These are phyloP conservation scores for Neonectria sp. DNA, from an alignment of 2,329 filamentous ascomycete genomes.

Conservation along the genomic window DNA sequence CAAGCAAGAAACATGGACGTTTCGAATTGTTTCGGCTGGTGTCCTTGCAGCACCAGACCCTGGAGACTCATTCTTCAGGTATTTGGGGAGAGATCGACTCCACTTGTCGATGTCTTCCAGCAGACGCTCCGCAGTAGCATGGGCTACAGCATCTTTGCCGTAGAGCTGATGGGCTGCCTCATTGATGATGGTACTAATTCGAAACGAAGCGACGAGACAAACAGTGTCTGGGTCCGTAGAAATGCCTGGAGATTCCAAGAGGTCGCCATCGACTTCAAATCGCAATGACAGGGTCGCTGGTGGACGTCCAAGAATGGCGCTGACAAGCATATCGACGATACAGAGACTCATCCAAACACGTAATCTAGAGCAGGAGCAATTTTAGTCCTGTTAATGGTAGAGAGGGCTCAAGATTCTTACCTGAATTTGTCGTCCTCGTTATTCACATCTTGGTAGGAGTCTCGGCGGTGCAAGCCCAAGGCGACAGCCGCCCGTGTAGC, in stretches of 20 bases:
- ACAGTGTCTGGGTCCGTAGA: slow-evolving; percentile 40
- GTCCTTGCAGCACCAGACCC: slow-evolving; percentile 2
- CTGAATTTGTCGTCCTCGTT: slow-evolving; percentile 37
- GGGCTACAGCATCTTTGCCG: slow-evolving; percentile 51
- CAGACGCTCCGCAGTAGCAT: slow-evolving; percentile 56
- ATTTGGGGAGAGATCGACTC: slow-evolving; percentile 60
- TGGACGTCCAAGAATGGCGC: slow-evolving; percentile 56
- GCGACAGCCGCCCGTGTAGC: slow-evolving; percentile 71
- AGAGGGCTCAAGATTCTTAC: slow-evolving; percentile 20
- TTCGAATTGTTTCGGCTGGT: slow-evolving; percentile 60
- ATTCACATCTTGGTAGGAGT: slow-evolving; percentile 39
- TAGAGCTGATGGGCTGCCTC: slow-evolving; percentile 61
- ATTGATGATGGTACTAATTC: slow-evolving; percentile 60
- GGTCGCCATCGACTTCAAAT: slow-evolving; percentile 21
- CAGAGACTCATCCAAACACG: slow-evolving; percentile 57
- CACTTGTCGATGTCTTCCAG: slow-evolving; percentile 61
- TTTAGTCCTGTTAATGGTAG: background rate
- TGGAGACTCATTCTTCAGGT: slow-evolving; percentile 38
- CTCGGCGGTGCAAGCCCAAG: slow-evolving; percentile 65
- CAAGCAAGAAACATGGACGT: slow-evolving; percentile 68
- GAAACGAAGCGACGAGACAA: slow-evolving; percentile 58
- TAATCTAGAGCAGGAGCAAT: slow-evolving; percentile 45
- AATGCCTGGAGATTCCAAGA: slow-evolving; percentile 31
- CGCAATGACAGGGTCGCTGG: slow-evolving; percentile 49
- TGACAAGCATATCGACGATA: slow-evolving; percentile 56